phyloP scores from a whole-genome alignment of 2,329 filamentous ascomycete species.

The Pseudogymnoascus sp. region DNA sequence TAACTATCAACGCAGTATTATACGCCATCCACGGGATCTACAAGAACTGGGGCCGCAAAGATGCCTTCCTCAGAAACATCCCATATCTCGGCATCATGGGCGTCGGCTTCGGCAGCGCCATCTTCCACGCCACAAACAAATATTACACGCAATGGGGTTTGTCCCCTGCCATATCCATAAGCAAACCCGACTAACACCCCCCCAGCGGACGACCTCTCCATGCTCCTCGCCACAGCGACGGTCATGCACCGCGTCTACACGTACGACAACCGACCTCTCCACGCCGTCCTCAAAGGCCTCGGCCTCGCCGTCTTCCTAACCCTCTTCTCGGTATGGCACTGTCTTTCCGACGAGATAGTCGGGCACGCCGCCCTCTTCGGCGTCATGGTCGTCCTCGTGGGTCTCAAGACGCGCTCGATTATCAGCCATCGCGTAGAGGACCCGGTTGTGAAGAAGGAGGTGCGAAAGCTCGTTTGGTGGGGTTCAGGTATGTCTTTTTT shows the following conservation, averaged over 20 bases:
- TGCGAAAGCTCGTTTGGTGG: constrained; percentile 21
- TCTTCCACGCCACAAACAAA: constrained; percentile 37
- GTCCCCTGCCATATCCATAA: constrained; percentile 29
- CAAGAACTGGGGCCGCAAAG: constrained; percentile 22
- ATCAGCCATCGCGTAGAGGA: constrained; percentile 23
- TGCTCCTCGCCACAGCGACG: constrained; percentile 45
- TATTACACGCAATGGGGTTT: constrained; percentile 40
- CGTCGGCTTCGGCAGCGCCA: constrained; percentile 35
- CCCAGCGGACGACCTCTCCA: constrained; percentile 46
- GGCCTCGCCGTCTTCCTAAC: constrained; percentile 35
- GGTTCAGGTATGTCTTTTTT: constrained; percentile 20
- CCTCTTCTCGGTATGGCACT: constrained; percentile 35
- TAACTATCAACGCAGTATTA: constrained; percentile 13
- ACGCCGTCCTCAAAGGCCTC: constrained; percentile 33
- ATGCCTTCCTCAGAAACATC: constrained; percentile 27
- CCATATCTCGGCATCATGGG: constrained; percentile 36
- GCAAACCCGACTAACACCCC: neutral
- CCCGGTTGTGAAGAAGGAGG: constrained; percentile 19
- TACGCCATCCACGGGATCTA: constrained; percentile 27
- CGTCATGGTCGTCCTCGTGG: constrained; percentile 22
- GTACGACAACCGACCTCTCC: constrained; percentile 33
- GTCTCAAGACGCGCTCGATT: constrained; percentile 23
- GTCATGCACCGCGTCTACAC: constrained; percentile 43
- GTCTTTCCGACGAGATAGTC: constrained; percentile 22
- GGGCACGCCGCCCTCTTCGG: constrained; percentile 25